A percentile compares a stretch with the other conserved stretches of the same genome.
phyloP scores from a whole-genome alignment of 2,329 filamentous ascomycete genomes.

The Penicillium janthinellum region DNA sequence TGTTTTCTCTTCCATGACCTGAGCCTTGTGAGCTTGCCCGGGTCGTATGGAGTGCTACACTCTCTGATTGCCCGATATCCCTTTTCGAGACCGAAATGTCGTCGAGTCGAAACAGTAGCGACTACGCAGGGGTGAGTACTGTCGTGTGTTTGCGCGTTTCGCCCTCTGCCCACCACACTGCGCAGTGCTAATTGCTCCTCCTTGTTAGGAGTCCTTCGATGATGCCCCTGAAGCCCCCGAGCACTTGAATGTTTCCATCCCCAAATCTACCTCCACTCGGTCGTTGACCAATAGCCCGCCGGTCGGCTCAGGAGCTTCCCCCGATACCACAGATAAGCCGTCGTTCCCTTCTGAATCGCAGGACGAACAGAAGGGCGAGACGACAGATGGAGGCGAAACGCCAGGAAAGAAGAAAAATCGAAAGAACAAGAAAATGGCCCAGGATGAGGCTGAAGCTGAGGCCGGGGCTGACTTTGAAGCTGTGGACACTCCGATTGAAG shows the following conservation, averaged over 20 bases:
- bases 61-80: constrained; percentile 22
- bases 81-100: constrained; percentile 34
- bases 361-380: constrained; percentile 27
- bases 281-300: constrained; percentile 59
- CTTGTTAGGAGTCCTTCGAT: constrained; percentile 73
- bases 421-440: constrained; percentile 17
- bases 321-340: constrained; percentile 37
- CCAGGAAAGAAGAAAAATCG: constrained; percentile 12
- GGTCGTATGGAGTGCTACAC: constrained; percentile 21
- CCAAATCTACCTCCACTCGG: constrained; percentile 56
- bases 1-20: constrained; percentile 13
- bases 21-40: constrained; percentile 2
- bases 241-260: constrained; percentile 34
- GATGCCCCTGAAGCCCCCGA: constrained; percentile 64
- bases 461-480: constrained; percentile 18
- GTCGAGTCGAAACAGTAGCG: constrained; percentile 44
- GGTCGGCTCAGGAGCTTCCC: constrained; percentile 41
- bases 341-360: constrained; percentile 32
- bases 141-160: constrained; percentile 16
- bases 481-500: constrained; percentile 30
- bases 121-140: constrained; percentile 46
- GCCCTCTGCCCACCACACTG: constrained; percentile 14
- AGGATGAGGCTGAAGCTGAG: constrained; percentile 18
- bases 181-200: constrained; percentile 9
- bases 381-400: constrained; percentile 7